Evolutionary conservation across 2,329 filamentous ascomycete species (phyloP).

Genomic region (Clarireedia hainanense): DNA sequence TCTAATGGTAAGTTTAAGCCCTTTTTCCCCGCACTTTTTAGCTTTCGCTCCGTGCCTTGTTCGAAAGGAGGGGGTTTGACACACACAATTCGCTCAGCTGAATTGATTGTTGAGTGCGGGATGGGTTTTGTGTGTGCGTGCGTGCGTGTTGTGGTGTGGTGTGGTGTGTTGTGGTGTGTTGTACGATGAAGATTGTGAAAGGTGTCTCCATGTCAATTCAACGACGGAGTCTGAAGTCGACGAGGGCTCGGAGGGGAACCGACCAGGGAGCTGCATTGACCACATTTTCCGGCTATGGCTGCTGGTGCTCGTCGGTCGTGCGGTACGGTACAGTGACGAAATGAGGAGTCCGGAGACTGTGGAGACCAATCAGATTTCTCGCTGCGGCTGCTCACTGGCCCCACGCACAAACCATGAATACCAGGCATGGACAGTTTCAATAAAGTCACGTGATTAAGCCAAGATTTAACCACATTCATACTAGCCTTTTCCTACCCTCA

Average conservation of each 20-base stretch:
- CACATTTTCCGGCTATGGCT: too few species aligned
- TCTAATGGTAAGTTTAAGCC: neutral
- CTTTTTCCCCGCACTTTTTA: conserved; percentile 5
- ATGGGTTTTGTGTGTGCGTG: neutral
- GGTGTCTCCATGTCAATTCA: neutral
- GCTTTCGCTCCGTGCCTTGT: neutral
- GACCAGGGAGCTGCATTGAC: too few species aligned
- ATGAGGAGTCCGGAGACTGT: neutral
- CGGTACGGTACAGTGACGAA: neutral
- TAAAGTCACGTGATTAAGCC: neutral
- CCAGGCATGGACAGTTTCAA: fast-evolving
- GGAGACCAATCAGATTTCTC: neutral
- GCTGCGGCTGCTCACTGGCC: neutral
- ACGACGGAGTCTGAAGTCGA: neutral
- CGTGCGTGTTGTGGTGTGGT: neutral
- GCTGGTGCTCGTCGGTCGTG: too few species aligned
- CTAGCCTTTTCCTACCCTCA: neutral
- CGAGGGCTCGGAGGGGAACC: too few species aligned
- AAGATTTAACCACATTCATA: neutral
- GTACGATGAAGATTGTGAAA: neutral
- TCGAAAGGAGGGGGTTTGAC: neutral
- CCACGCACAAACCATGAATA: neutral
- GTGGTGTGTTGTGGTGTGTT: neutral
- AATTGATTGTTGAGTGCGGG: neutral
- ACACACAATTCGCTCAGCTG: too few species aligned